phyloP scores from a whole-genome alignment of 345 rosid species.

The Heritiera littoralis region DNA sequence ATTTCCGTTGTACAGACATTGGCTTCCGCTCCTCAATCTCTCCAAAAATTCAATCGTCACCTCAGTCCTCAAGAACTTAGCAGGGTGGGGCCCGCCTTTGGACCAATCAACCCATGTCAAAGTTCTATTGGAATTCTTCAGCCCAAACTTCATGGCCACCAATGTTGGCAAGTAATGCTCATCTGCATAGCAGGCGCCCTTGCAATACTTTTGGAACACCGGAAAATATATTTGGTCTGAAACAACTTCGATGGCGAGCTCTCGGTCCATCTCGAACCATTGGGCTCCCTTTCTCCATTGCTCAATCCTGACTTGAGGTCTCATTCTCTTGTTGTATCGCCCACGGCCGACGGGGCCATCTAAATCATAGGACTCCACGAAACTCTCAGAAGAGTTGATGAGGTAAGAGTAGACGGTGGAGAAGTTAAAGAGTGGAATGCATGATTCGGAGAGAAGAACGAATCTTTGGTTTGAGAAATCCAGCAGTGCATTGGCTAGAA shows the following conservation, averaged over 20 bases:
- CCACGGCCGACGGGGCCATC: slow-evolving; percentile 62
- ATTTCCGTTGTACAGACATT: slow-evolving; percentile 58
- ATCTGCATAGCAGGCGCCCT: slow-evolving; percentile 58
- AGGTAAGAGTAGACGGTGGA: slow-evolving; percentile 63
- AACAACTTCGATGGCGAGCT: slow-evolving; percentile 56
- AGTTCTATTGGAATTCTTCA: slow-evolving; percentile 60
- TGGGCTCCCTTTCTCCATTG: slow-evolving; percentile 94
- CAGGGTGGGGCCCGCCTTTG: slow-evolving; percentile 73
- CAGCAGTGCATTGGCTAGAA: slow-evolving; percentile 75
- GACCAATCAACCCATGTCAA: slow-evolving; percentile 91
- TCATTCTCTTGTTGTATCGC: slow-evolving; percentile 57
- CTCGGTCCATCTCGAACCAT: slow-evolving; percentile 76
- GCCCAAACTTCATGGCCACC: slow-evolving; percentile 36
- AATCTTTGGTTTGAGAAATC: slow-evolving; percentile 72
- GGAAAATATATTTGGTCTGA: slow-evolving; percentile 61
- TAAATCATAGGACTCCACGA: slow-evolving; percentile 62
- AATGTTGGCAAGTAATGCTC: slow-evolving; percentile 86
- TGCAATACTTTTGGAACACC: slow-evolving; percentile 56
- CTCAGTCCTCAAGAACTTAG: slow-evolving; percentile 41
- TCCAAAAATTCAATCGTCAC: slow-evolving; percentile 56
- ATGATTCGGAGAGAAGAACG: slow-evolving; percentile 75
- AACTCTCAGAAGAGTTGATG: slow-evolving; percentile 44
- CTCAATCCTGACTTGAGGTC: slow-evolving; percentile 43
- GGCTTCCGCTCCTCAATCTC: slow-evolving; percentile 48
- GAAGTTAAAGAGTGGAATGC: slow-evolving; percentile 86